A percentile compares a stretch with the other conserved stretches of the same genome.
phyloP scores from a whole-genome alignment of 1,284 basidiomycete species.

The Ustilago cynodontis region DNA sequence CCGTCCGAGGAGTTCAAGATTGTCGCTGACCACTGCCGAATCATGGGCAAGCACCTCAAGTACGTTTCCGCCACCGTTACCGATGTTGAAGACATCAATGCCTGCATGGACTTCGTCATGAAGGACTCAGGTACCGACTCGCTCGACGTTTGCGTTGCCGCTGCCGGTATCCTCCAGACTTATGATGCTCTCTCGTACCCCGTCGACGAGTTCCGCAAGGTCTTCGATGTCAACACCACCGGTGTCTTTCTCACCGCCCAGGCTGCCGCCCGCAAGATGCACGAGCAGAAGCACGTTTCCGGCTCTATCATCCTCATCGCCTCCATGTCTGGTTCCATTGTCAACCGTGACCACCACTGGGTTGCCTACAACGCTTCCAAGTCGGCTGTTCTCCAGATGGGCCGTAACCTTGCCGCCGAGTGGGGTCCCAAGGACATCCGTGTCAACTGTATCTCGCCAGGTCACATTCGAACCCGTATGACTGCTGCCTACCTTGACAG shows the following conservation, averaged over 20 bases:
- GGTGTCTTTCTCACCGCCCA: conserved; percentile 84
- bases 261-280: conserved; percentile 82
- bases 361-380: conserved; percentile 85
- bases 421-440: conserved; percentile 78
- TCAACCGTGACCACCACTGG: conserved; percentile 80
- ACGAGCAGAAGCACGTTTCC: conserved; percentile 75
- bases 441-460: conserved; percentile 67
- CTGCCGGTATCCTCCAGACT: conserved; percentile 80
- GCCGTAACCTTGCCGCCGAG: conserved; percentile 85
- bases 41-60: conserved; percentile 77
- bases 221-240: conserved; percentile 78
- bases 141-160: conserved; percentile 81
- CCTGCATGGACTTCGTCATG: conserved; percentile 67
- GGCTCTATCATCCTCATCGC: conserved; percentile 86
- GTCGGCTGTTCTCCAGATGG: conserved; percentile 84
- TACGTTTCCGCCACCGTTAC: conserved; percentile 72
- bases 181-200: conserved; percentile 79
- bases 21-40: conserved; percentile 70
- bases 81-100: conserved; percentile 73
- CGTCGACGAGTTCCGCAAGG: conserved; percentile 78
- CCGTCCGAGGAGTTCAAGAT: conserved; percentile 78
- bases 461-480: conserved; percentile 75
- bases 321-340: conserved; percentile 87
- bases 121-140: conserved; percentile 71
- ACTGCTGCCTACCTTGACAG: conserved; percentile 81